phyloP scores from a whole-genome alignment of 1,284 basidiomycete species.

The Moesziomyces sp. region DNA sequence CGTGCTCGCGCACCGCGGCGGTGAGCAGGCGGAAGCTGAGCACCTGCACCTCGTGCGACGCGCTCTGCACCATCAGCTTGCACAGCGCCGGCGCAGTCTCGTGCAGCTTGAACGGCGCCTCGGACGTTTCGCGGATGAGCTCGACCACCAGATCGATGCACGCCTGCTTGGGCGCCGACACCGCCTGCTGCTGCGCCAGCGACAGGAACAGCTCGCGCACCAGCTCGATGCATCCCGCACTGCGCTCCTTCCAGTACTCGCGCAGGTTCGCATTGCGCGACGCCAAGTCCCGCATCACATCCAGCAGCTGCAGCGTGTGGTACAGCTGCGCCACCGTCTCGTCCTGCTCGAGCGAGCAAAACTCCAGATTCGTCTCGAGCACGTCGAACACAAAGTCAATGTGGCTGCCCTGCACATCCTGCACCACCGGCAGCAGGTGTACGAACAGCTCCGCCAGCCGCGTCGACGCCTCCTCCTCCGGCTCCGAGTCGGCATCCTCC shows the following conservation, averaged over 20 bases:
- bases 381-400: slow-evolving; percentile 94
- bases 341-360: slow-evolving; percentile 75
- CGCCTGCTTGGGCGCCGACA: slow-evolving; percentile 31
- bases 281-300: slow-evolving; percentile 78
- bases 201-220: slow-evolving; percentile 75
- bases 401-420: slow-evolving; percentile 85
- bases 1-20: slow-evolving; percentile 39
- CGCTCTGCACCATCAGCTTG: slow-evolving; percentile 39
- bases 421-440: slow-evolving; percentile 85
- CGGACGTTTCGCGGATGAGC: slow-evolving; percentile 49
- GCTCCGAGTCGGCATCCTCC: slow-evolving; percentile 73
- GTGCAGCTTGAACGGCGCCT: slow-evolving; percentile 29
- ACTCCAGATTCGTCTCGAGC: slow-evolving; percentile 85
- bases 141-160: slow-evolving; percentile 48
- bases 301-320: slow-evolving; percentile 77
- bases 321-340: slow-evolving; percentile 75
- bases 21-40: slow-evolving; percentile 45
- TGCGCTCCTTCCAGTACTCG: slow-evolving; percentile 76
- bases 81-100: slow-evolving; percentile 28
- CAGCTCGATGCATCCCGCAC: slow-evolving; percentile 72
- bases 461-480: slow-evolving; percentile 78
- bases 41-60: slow-evolving; percentile 51
- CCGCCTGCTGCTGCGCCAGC: slow-evolving; percentile 32
- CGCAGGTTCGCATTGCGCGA: slow-evolving; percentile 79
- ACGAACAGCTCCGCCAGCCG: slow-evolving; percentile 80